A percentile compares a stretch with the other conserved stretches of the same genome.
phyloP scores from a whole-genome alignment of 192 early-diverging fungal species.

The Umbelopsis sp. region DNA sequence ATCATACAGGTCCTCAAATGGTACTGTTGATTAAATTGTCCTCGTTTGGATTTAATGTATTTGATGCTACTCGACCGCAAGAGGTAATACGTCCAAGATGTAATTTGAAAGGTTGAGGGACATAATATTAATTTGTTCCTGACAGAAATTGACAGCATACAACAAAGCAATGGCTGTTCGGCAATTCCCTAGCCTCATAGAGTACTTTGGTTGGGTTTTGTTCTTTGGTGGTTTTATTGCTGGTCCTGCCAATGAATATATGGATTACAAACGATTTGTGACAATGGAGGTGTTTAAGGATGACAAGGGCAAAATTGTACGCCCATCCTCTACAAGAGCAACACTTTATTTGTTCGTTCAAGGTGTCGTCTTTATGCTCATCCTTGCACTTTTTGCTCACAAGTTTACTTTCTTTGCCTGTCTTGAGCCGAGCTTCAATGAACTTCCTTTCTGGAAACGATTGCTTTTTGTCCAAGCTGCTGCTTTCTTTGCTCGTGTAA shows the following conservation, averaged over 20 bases:
- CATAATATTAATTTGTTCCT: too few species aligned
- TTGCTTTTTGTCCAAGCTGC: constrained; percentile 62
- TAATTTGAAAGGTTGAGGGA: too few species aligned
- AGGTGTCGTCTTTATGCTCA: constrained; percentile 37
- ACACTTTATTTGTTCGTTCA: constrained; percentile 37
- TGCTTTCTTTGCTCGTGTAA: constrained; percentile 65
- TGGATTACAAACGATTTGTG: constrained; percentile 58
- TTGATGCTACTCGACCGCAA: constrained; percentile 54
- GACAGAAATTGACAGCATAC: constrained; percentile 63
- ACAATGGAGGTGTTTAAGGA: constrained; percentile 13
- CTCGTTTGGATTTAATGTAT: constrained; percentile 82
- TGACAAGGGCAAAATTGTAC: constrained; percentile 10
- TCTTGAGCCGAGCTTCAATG: constrained; percentile 36
- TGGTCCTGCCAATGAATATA: constrained; percentile 83
- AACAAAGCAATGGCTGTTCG: constrained; percentile 66
- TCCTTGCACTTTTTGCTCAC: constrained; percentile 40
- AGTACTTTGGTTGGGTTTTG: constrained; percentile 86
- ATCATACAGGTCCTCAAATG: constrained; percentile 94
- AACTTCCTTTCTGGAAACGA: constrained; percentile 34
- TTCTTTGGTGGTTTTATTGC: constrained; percentile 88
- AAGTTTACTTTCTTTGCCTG: constrained; percentile 38
- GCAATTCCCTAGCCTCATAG: constrained; percentile 66
- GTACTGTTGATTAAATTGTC: constrained; percentile 92
- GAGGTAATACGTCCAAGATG: neutral
- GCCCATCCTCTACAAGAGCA: constrained; percentile 19